These are phyloP conservation scores for Streptanthus diversifolius DNA, from an alignment of 345 rosid species.

Conservation along the genomic window DNA sequence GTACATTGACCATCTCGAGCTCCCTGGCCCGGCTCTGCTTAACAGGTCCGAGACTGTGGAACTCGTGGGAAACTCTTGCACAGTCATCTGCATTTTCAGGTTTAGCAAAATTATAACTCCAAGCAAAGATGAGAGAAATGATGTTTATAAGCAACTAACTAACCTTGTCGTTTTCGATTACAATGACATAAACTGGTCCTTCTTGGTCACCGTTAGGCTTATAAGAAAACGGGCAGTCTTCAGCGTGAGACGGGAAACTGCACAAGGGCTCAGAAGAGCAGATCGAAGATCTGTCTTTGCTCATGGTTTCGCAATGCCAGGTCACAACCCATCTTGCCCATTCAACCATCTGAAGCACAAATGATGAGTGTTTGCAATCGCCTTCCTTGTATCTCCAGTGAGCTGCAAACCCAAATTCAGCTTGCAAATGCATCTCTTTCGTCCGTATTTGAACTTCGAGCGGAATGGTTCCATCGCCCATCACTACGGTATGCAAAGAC, in stretches of 20 bases:
- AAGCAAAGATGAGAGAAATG: not conserved
- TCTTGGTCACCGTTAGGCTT: slow-evolving; percentile 52
- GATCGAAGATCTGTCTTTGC: slow-evolving; percentile 50
- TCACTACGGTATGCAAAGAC: slow-evolving; percentile 84
- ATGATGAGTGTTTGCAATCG: slow-evolving; percentile 70
- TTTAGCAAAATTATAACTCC: not conserved
- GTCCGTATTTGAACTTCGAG: slow-evolving; percentile 96
- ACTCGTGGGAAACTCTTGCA: slow-evolving; percentile 76
- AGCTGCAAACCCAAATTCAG: slow-evolving; percentile 97
- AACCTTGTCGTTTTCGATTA: slow-evolving; percentile 90
- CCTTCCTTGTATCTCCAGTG: slow-evolving; percentile 99
- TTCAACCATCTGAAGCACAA: slow-evolving; percentile 94
- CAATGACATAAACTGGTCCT: slow-evolving; percentile 73
- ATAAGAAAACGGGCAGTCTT: slow-evolving; percentile 75
- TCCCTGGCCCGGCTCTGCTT: slow-evolving; percentile 64
- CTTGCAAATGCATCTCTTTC: slow-evolving; percentile 88
- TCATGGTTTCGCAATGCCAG: slow-evolving; percentile 93
- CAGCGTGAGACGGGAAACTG: slow-evolving; percentile 69
- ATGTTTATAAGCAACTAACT: slow-evolving; percentile 18
- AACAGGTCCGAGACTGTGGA: slow-evolving; percentile 70
- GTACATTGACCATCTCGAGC: slow-evolving; percentile 62
- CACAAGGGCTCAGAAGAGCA: slow-evolving; percentile 54
- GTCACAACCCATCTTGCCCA: slow-evolving; percentile 96
- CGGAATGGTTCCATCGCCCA: slow-evolving; percentile 67
- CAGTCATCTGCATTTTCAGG: slow-evolving; percentile 66